These are phyloP conservation scores for Trichoderma erinaceum DNA, from an alignment of 495 filamentous ascomycete genomes.

Conservation along the genomic window DNA sequence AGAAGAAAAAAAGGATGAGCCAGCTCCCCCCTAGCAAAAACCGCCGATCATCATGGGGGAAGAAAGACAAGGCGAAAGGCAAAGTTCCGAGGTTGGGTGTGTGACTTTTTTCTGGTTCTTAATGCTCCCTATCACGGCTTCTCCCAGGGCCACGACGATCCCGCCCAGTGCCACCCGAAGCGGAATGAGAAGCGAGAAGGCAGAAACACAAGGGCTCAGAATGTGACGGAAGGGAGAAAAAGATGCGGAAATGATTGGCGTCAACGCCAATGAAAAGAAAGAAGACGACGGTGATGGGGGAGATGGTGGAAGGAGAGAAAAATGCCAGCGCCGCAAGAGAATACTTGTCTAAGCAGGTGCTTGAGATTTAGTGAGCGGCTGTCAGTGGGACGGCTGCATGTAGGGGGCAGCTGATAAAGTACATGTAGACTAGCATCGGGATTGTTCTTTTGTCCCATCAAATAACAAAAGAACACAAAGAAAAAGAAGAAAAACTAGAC, in stretches of 20 bases:
- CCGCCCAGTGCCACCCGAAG: not conserved
- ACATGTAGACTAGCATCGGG: too few relatives aligned
- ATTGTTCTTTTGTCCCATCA: too few relatives aligned
- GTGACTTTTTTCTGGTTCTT: not conserved
- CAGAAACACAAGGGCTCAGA: slow-evolving; percentile 7
- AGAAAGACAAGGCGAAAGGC: not conserved
- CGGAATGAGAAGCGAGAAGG: slow-evolving; percentile 8
- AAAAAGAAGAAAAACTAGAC: slow-evolving; percentile 14
- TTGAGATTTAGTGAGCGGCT: too few relatives aligned
- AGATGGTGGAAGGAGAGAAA: not conserved
- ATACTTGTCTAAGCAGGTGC: not conserved
- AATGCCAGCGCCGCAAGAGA: not conserved
- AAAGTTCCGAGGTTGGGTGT: not conserved
- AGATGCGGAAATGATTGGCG: not conserved
- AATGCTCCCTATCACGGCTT: not conserved
- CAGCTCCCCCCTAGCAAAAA: not conserved
- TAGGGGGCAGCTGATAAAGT: not conserved
- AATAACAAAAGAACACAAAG: not conserved
- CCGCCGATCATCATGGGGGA: slow-evolving; percentile 11
- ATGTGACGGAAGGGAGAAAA: not conserved
- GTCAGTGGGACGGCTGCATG: not conserved
- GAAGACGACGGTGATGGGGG: not conserved
- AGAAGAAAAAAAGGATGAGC: too few relatives aligned
- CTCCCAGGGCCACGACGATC: not conserved
- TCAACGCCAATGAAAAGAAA: not conserved